phyloP scores from a whole-genome alignment of 169 alveolate genomes.

The Eimeria mitis region DNA sequence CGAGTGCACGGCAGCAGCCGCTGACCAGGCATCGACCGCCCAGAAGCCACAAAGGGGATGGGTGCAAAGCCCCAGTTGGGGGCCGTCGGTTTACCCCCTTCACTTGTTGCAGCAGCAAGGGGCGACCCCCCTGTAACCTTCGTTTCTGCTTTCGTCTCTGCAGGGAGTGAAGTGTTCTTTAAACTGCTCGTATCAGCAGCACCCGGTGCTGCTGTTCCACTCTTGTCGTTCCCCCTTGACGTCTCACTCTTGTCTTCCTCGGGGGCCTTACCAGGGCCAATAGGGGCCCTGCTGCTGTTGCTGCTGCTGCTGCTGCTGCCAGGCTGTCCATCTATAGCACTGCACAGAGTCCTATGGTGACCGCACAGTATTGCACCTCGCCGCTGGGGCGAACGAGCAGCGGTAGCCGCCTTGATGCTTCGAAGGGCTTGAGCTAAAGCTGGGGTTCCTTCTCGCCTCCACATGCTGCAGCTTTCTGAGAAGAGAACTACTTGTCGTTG shows the following conservation, averaged over 20 bases:
- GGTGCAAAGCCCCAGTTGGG: constrained; percentile 36
- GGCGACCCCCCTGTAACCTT: background rate
- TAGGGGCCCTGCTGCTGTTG: background rate
- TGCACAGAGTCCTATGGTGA: background rate
- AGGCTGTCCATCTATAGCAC: background rate
- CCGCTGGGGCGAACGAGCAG: background rate
- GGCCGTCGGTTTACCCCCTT: background rate
- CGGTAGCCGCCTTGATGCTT: constrained; percentile 9
- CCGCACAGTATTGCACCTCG: background rate
- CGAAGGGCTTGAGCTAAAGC: background rate
- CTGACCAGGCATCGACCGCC: constrained; percentile 86
- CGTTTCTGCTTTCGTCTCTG: background rate
- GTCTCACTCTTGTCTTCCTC: background rate
- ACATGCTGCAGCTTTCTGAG: background rate
- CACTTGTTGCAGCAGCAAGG: background rate
- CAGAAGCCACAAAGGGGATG: constrained; percentile 71
- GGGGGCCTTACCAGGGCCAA: background rate
- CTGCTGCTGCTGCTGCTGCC: background rate
- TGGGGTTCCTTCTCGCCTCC: constrained; percentile 3
- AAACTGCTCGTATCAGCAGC: background rate
- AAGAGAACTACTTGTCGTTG: background rate
- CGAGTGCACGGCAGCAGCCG: constrained; percentile 84
- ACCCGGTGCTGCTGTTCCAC: background rate
- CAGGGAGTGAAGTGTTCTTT: background rate
- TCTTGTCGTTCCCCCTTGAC: background rate